Evolutionary conservation across 2,329 filamentous ascomycete species (phyloP).

Genomic region (Epichloe hybrida): DNA sequence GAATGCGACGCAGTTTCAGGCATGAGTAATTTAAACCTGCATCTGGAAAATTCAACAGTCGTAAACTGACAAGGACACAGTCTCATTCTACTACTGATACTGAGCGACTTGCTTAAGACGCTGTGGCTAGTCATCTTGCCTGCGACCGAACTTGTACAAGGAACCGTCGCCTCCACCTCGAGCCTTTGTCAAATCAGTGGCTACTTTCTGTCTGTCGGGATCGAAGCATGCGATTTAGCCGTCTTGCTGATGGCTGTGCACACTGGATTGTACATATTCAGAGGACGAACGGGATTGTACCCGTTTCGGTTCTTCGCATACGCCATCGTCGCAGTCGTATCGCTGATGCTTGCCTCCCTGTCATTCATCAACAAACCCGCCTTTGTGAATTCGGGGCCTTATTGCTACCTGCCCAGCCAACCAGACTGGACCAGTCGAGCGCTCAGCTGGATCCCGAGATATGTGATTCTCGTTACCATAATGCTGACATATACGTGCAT

Average conservation of each 20-base stretch:
- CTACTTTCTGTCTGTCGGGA: conserved; percentile 52
- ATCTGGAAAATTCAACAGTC: background rate
- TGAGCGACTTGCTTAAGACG: conserved; percentile 58
- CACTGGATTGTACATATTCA: conserved; percentile 58
- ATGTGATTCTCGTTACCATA: conserved; percentile 52
- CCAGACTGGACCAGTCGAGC: conserved; percentile 57
- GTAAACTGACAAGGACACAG: conserved; percentile 22
- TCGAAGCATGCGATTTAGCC: conserved; percentile 57
- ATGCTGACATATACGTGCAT: conserved; percentile 52
- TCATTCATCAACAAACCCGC: conserved; percentile 46
- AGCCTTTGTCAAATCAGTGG: conserved; percentile 54
- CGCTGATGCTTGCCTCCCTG: conserved; percentile 45
- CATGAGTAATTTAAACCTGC: conserved; percentile 30
- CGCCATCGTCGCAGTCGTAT: conserved; percentile 40
- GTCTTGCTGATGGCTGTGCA: conserved; percentile 63
- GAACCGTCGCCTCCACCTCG: conserved; percentile 35
- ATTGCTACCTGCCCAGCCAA: conserved; percentile 54
- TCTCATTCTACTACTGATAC: conserved; percentile 60
- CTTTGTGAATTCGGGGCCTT: conserved; percentile 50
- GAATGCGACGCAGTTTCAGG: conserved; percentile 61
- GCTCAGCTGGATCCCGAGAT: conserved; percentile 61
- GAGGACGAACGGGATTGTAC: conserved; percentile 51
- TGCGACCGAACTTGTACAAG: conserved; percentile 39
- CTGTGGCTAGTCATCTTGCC: conserved; percentile 56
- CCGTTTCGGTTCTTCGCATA: conserved; percentile 51